A percentile compares a stretch with the other conserved stretches of the same genome.
phyloP scores from a whole-genome alignment of 2,329 filamentous ascomycete genomes.

The Pleomassaria siparia region DNA sequence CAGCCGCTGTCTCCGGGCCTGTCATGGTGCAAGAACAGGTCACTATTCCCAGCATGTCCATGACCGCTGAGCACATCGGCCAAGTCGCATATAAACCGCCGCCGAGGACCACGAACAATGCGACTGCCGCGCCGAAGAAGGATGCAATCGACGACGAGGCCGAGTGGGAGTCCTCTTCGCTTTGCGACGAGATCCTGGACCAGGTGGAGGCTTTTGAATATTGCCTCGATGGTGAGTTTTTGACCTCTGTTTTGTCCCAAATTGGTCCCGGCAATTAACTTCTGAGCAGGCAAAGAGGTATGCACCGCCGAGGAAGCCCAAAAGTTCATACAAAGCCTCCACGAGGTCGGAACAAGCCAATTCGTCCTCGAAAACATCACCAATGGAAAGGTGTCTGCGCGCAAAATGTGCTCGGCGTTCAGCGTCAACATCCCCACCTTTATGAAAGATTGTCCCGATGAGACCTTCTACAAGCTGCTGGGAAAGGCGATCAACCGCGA shows the following conservation, averaged over 20 bases:
- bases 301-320: conserved; percentile 59
- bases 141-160: conserved; percentile 23
- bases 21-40: conserved; percentile 30
- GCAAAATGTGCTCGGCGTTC: conserved; percentile 85
- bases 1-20: conserved; percentile 26
- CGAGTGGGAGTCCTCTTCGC: conserved; percentile 34
- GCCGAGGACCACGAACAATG: conserved; percentile 8
- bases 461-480: conserved; percentile 73
- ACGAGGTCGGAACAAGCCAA: conserved; percentile 72
- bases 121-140: conserved; percentile 15
- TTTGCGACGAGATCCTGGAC: conserved; percentile 39
- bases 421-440: conserved; percentile 72
- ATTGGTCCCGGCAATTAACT: conserved; percentile 11
- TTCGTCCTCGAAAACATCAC: conserved; percentile 65
- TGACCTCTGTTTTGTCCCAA: not conserved
- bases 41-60: conserved; percentile 18
- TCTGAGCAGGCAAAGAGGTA: conserved; percentile 23
- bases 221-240: conserved; percentile 22
- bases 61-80: conserved; percentile 17
- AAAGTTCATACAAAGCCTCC: conserved; percentile 69
- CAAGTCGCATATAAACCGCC: conserved; percentile 17
- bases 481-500: conserved; percentile 78
- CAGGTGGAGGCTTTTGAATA: conserved; percentile 33
- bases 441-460: conserved; percentile 71
- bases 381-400: conserved; percentile 69